Evolutionary conservation across 2,329 filamentous ascomycete genomes (phyloP).

Genomic region (Arachnomyces sp.): DNA sequence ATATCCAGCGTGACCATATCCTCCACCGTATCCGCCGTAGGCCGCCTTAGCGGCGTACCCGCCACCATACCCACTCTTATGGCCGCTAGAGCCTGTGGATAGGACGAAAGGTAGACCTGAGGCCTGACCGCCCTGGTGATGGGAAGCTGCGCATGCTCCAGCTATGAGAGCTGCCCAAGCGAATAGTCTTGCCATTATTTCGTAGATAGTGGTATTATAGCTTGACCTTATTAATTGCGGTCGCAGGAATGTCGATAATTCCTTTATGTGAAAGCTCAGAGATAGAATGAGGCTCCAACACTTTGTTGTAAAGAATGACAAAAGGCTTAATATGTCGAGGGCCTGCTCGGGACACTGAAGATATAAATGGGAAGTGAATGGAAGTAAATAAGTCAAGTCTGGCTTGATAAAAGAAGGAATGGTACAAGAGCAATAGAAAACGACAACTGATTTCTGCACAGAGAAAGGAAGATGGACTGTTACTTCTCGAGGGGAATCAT

Average conservation of each 20-base stretch:
- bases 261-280: not conserved
- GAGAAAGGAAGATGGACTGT: too few species aligned
- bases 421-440: constrained; percentile 15
- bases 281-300: too few species aligned
- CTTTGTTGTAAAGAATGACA: too few species aligned
- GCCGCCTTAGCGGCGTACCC: too few species aligned
- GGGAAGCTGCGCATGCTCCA: constrained; percentile 6
- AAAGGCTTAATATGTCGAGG: constrained; percentile 20
- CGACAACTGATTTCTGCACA: too few species aligned
- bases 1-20: too few species aligned
- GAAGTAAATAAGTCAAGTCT: constrained; percentile 11
- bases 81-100: too few species aligned
- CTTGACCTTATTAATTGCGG: not conserved
- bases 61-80: too few species aligned
- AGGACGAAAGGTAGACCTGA: too few species aligned
- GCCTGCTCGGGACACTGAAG: constrained; percentile 30
- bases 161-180: constrained; percentile 10
- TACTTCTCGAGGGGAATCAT: constrained; percentile 14
- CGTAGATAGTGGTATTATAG: not conserved
- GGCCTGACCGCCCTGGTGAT: constrained; percentile 1
- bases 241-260: not conserved
- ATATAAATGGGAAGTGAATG: constrained; percentile 21
- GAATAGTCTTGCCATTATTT: constrained; percentile 12
- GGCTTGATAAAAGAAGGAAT: constrained; percentile 7
- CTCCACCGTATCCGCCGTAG: too few species aligned